These are phyloP conservation scores for Geotrichum citri-aurantii DNA, from an alignment of 1,139 yeast genomes.

Conservation along the genomic window DNA sequence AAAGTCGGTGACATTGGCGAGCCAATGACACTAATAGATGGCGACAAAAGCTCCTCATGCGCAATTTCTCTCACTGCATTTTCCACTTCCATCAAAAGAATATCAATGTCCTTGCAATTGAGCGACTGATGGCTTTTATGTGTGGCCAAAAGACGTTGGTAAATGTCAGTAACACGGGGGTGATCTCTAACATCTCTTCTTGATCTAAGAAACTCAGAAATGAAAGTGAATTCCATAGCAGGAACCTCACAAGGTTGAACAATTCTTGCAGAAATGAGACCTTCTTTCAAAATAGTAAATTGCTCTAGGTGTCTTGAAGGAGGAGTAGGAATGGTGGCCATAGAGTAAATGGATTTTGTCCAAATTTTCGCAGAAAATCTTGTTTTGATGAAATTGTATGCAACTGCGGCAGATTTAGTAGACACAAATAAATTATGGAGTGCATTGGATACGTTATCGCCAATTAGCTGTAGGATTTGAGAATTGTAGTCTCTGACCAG, in stretches of 20 bases:
- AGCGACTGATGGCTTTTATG: conserved; percentile 5
- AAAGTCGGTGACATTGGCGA: conserved; percentile 15
- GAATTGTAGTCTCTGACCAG: conserved; percentile 15
- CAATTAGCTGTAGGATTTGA: conserved; percentile 11
- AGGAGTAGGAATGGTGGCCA: conserved; percentile 14
- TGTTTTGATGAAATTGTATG: conserved; percentile 13
- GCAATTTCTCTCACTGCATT: conserved; percentile 9
- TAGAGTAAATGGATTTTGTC: conserved; percentile 14
- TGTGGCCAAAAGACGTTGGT: conserved; percentile 5
- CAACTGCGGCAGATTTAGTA: conserved; percentile 12
- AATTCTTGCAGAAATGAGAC: conserved; percentile 9
- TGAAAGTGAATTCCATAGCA: conserved; percentile 13
- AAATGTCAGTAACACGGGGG: conserved; percentile 8
- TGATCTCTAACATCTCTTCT: conserved; percentile 15
- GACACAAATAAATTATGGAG: conserved; percentile 11
- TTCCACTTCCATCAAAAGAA: conserved; percentile 6
- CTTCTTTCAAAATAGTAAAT: conserved; percentile 7
- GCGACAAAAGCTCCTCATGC: conserved; percentile 3
- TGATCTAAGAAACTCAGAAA: conserved; percentile 11
- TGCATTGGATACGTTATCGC: conserved; percentile 15
- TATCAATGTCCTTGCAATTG: conserved; percentile 7
- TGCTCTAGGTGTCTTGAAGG: conserved; percentile 9
- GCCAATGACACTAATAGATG: neutral
- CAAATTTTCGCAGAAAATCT: conserved; percentile 15
- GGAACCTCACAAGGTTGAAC: conserved; percentile 17